Conservation (phyloP, 176 grass and related monocot species). For the Carex scoparia region DNA sequence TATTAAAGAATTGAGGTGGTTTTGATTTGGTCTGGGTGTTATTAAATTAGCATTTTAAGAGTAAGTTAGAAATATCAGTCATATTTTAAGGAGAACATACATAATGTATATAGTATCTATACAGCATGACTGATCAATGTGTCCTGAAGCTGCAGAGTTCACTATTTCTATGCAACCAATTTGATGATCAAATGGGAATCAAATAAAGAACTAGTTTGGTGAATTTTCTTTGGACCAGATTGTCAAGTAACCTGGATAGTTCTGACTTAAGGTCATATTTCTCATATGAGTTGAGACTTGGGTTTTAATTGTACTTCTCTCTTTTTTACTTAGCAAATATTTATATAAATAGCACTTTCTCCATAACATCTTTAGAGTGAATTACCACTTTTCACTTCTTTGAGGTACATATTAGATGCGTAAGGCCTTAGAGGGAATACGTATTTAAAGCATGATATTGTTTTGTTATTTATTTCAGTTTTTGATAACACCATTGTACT, state of each 20-base stretch:
- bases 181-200: not conserved
- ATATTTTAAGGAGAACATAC: not conserved
- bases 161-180: not conserved
- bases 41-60: not conserved
- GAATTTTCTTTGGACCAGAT: not conserved
- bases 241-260: not conserved
- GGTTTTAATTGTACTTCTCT: not conserved
- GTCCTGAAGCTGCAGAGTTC: not conserved
- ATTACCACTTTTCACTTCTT: not conserved
- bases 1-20: not conserved
- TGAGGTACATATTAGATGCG: not conserved
- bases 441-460: constrained; percentile 14
- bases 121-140: not conserved
- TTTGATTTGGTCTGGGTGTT: not conserved
- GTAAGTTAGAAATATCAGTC: not conserved
- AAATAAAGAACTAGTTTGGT: not conserved
- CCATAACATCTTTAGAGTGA: not conserved
- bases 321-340: not conserved
- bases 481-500: not conserved
- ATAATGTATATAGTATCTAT: not conserved
- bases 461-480: constrained; percentile 13
- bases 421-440: not conserved
- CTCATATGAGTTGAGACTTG: not conserved
- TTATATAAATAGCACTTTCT: not conserved
- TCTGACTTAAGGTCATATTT: not conserved